phyloP scores from a whole-genome alignment of 2,329 filamentous ascomycete genomes.

The Ilyonectria sp. region DNA sequence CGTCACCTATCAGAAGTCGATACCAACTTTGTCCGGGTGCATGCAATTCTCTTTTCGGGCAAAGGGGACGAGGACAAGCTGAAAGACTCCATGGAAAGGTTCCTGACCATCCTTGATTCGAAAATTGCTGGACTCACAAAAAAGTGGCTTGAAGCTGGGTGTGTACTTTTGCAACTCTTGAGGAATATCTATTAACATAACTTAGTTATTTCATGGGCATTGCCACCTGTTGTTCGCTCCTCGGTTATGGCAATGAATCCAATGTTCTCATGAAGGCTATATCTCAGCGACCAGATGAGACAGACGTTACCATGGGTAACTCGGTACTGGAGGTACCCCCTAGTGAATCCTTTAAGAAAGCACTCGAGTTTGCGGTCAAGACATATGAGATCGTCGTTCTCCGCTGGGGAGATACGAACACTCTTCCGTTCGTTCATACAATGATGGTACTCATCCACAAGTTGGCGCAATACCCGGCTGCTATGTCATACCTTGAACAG shows the following conservation, averaged over 20 bases:
- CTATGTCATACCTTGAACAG: slow-evolving; percentile 60
- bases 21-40: slow-evolving; percentile 72
- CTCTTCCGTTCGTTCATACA: slow-evolving; percentile 75
- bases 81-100: slow-evolving; percentile 61
- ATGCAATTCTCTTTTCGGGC: slow-evolving; percentile 75
- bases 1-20: slow-evolving; percentile 63
- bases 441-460: slow-evolving; percentile 72
- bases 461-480: slow-evolving; percentile 58
- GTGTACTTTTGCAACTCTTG: slow-evolving; percentile 17
- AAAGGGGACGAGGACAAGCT: slow-evolving; percentile 64
- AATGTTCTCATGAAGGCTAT: slow-evolving; percentile 63
- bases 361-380: slow-evolving; percentile 58
- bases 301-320: slow-evolving; percentile 43
- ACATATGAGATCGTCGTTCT: slow-evolving; percentile 64
- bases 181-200: slow-evolving; percentile 18
- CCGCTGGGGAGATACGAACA: slow-evolving; percentile 70
- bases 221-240: slow-evolving; percentile 49
- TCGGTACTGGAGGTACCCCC: slow-evolving; percentile 43
- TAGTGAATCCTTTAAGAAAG: slow-evolving; percentile 51
- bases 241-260: slow-evolving; percentile 56
- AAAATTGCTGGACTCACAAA: slow-evolving; percentile 68
- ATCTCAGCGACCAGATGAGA: slow-evolving; percentile 47
- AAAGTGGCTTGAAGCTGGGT: slow-evolving; percentile 67
- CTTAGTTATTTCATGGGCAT: slow-evolving; percentile 54
- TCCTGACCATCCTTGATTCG: slow-evolving; percentile 67